phyloP scores from a whole-genome alignment of 169 alveolate genomes.

The Neospora caninum region DNA sequence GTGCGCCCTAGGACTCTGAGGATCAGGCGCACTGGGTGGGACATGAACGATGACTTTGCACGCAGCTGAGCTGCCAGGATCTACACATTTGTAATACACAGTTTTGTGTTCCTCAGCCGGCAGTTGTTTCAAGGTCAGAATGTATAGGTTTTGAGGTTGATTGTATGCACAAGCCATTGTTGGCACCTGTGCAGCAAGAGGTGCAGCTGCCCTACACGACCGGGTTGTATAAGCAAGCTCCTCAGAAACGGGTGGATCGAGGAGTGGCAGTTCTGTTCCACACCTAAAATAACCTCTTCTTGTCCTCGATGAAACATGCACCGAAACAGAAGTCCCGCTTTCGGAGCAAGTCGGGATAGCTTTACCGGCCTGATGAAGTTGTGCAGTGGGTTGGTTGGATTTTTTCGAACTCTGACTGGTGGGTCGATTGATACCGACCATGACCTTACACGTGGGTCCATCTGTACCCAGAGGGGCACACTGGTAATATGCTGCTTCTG shows the following conservation, averaged over 20 bases:
- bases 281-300: neutral
- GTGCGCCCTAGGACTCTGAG: neutral
- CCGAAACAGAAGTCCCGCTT: neutral
- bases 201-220: neutral
- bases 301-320: conserved; percentile 26
- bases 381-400: neutral
- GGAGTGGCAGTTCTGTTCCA: neutral
- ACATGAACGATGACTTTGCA: conserved; percentile 12
- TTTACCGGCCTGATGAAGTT: neutral
- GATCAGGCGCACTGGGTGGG: neutral
- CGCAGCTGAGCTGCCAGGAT: neutral
- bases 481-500: neutral
- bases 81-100: neutral
- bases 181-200: neutral
- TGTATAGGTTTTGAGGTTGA: neutral
- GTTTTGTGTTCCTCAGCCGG: neutral
- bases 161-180: neutral
- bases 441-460: neutral
- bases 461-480: neutral
- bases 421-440: neutral
- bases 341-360: conserved; percentile 2
- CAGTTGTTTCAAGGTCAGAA: neutral
- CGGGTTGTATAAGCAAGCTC: neutral
- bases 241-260: neutral
- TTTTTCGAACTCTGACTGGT: neutral